Evolutionary conservation across 139 green algal species (phyloP), one percentile per base, ranked within the genome.

Genomic region (Deuterostichococcus epilithicus): DNA sequence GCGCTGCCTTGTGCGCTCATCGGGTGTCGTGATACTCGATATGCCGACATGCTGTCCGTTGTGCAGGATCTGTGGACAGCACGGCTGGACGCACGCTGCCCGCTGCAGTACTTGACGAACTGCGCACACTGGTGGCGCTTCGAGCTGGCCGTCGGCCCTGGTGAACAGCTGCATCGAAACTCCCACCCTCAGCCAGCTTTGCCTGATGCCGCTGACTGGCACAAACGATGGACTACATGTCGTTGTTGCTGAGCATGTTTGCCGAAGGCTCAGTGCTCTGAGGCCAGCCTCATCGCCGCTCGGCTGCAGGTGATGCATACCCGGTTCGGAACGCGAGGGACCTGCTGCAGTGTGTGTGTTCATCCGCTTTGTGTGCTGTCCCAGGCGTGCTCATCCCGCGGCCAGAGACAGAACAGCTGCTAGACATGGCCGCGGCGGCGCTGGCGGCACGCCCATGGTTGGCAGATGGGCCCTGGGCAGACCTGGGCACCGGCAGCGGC

Each of bases 401-500:
- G 4, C 94, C 94, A 47, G 94, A 98, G 80, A 98, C 94, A 6
- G 94, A 98, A 78, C 80, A 91, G 35, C 72, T 97, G 75, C 73
- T 94, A 22, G 91, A 96, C 45, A 84, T 95, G 30, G 90, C 89
- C 8, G 37, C 72, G 28, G 74, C 83, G 52, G 87, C 82, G 1
- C 15, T 92, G 5, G 36, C 65, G 13, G 65, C 72, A 0, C 36
- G 73, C 5, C 80, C 77, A 22, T 22, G 32, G 13, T 76, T 94
- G 42, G 77, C 75, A 2, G 15, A 22, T 0, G 71, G 75, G 13
- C 76, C 82, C 1, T 98, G 95, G 94, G 85, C 82, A 0, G 94
- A 98, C 81, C 74, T 98, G 23, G 95, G 94, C 3, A 98, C 95
- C 0, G 94, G 94, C 76, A 97, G 89, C 71, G 94, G 94, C 0